A percentile compares a stretch with the other conserved stretches of the same genome.
Conservation (phyloP, 148 eudicot genomes). For the Tetragonia tetragonoides region DNA sequence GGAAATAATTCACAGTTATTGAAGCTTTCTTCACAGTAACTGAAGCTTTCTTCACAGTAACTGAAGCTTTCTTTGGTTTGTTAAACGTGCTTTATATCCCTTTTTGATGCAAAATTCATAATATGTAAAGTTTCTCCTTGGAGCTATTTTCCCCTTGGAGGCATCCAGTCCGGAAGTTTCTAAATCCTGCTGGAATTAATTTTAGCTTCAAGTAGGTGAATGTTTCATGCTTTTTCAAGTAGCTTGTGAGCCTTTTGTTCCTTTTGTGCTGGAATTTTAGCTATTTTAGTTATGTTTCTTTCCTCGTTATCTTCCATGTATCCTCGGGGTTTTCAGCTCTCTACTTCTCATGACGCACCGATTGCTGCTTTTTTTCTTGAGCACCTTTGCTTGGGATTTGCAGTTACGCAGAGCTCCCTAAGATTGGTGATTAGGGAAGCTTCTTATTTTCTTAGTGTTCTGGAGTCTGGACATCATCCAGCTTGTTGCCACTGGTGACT, state of each 20-base stretch:
- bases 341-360: no score
- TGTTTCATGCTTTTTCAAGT: not conserved
- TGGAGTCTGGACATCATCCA: no score
- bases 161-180: conserved; percentile 1
- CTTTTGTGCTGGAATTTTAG: no score
- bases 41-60: not conserved
- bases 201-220: not conserved
- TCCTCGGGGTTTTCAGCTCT: no score
- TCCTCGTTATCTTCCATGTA: no score
- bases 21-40: not conserved
- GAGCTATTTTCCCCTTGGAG: not conserved
- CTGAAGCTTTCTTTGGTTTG: not conserved
- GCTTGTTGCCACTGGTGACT: no score
- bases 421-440: no score
- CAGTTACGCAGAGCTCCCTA: no score
- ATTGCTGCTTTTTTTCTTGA: no score
- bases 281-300: no score
- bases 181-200: not conserved
- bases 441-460: no score
- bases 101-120: not conserved
- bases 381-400: no score
- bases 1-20: not conserved
- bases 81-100: not conserved
- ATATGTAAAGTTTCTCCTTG: not conserved
- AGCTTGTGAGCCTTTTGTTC: conserved; percentile 1